Base-by-base conservation (phyloP, 179 eudicot genomes). In the Nepenthes alata region DNA sequence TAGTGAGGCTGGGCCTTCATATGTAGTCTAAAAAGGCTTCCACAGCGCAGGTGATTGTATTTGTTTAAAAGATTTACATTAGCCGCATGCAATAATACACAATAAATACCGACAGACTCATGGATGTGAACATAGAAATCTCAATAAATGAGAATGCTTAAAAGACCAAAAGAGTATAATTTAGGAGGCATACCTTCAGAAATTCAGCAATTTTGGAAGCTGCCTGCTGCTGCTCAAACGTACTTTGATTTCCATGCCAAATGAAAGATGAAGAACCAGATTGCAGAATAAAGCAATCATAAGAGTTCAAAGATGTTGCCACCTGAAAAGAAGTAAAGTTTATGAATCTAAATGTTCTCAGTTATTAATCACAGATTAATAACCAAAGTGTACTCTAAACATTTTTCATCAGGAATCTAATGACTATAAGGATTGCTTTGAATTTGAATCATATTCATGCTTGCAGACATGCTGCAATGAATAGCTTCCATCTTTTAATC, bases 221-320 rank as follows among this genome's bases (percentile, higher is more conserved):
- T 60, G 83, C 65, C 70, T 91, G 95, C 67, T 91, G 98, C 74
- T 86, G 98, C 78, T 91, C 96, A 74, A 82, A 81, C 62, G 86
- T 72, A 71, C 96, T 83, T 63, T 89, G 91, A 67, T 73, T 86
- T 55, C 98, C 98, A 71, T 86, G 89, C 98, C 98, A 91, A 53
- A 58, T 71, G 68, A 91, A 89, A 57, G 77, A 45, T 68, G 95
- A 75, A 66, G 89, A 68, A 48, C 93, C 88, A 66, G 98, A 74
- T 81, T 89, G 98, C 80, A 91, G 76, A 75, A 91, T 70, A 69
- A 83, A 91, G 77, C 96, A 91, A 50, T 83, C 90, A 69, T 66
- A 62, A 16, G 98, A 77, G 65, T 89, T 89, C 73, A 91, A 67
- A 49, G 95, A 89, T 45, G 88, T 64, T 7, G 93, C 91, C 70